Base-by-base conservation (phyloP, 2,329 filamentous ascomycete species). In the Fusarium palustre region DNA sequence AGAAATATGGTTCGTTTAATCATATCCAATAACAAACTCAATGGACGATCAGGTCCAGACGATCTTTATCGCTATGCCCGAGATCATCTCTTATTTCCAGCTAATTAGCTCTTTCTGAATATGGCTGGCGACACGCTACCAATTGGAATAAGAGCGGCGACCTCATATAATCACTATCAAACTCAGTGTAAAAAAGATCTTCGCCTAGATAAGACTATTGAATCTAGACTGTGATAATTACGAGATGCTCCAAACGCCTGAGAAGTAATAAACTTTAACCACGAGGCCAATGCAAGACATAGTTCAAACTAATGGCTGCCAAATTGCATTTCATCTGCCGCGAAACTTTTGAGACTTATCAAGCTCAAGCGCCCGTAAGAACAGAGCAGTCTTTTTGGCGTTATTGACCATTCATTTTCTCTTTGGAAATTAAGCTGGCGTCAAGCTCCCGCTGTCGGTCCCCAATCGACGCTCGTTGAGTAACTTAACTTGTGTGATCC, bases 361-460 rank as follows among this genome's bases (percentile, higher is more conserved):
- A 55, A 31, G n/a, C 11, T 56, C 31, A 61, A 28, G 39, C 46
- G 39, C 46, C 36, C 22, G 10, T 31, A 30, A 30, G 9, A 59
- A 42, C 16, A 42, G 12, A n/a, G 20, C 36, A 39, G 36, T 20
- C 36, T 38, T 15, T 50, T 16, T 16, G 24, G 13, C 22, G 22
- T 30, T 16, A 16, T 20, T 42, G 16, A 4, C 11, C 25, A 15
- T 28, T 25, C 24, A 59, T 33, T 16, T 31, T 31, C 42, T 53
- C 24, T 16, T 28, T 58, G 36, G 61, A 59, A 66, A 69, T 66
- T 69, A 46, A 33, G 3, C 31, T 49, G 53, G 48, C 49, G 45
- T 55, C 59, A 31, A 55, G 15, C 49, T 53, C 45, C 45, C 63
- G 20, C 52, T 58, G 18, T 59, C 39, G 30, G 24, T 30, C 20